A percentile compares a stretch with the other conserved stretches of the same genome.
These are phyloP conservation scores for Protoeuglena noctilucae DNA, from an alignment of 139 green algal genomes.

Conservation along the genomic window DNA sequence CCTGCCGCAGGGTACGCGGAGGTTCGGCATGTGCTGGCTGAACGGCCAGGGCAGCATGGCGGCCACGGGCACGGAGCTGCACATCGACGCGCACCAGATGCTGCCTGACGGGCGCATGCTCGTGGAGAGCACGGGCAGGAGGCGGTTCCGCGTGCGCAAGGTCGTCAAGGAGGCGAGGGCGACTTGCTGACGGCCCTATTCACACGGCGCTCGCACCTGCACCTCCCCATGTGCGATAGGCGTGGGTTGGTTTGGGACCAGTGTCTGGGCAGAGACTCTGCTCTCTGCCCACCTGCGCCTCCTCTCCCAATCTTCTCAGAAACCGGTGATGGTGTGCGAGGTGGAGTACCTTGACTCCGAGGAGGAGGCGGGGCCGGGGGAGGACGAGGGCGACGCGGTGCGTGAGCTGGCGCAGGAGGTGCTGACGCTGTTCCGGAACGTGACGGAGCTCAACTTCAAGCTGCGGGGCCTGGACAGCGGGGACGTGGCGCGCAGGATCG, in stretches of 20 bases:
- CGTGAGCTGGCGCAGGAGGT: constrained; percentile 1
- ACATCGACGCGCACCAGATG: constrained; percentile 2
- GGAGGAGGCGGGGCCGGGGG: background rate
- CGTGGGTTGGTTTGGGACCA: no score
- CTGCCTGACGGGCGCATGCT: constrained; percentile 2
- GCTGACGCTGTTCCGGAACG: background rate
- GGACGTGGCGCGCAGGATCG: no score
- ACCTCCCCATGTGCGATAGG: no score
- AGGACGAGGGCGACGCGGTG: background rate
- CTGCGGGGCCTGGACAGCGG: background rate
- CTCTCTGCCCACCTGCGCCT: no score
- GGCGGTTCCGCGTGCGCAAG: background rate
- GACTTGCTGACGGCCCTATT: no score
- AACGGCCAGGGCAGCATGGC: background rate
- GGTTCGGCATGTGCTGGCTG: constrained; percentile 2
- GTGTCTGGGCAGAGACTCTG: no score
- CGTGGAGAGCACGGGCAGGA: background rate
- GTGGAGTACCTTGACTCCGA: constrained; percentile 5
- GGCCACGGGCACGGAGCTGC: background rate
- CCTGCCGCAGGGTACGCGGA: constrained; percentile 1
- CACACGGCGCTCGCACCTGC: no score
- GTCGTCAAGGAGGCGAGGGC: constrained; percentile 4
- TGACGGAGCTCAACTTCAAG: background rate
- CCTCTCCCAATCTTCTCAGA: no score
- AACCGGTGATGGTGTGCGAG: constrained; percentile 3